Evolutionary conservation across 176 grass and related monocot genomes (phyloP), one percentile per base, ranked within the genome.

Genomic region (Eragrostis curvula): DNA sequence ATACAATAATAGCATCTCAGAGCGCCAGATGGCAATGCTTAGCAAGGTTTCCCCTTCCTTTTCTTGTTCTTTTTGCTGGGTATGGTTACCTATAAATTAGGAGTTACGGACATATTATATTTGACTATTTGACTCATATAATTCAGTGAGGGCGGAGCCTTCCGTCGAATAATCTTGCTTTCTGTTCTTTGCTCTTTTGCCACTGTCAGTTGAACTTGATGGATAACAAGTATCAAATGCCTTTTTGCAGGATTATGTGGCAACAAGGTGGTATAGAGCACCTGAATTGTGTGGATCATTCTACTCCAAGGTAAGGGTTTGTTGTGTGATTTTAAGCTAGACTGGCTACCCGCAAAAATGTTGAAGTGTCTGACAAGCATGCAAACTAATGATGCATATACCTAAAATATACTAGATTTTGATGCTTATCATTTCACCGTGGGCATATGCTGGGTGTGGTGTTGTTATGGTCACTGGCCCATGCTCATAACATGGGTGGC

Each of bases 261-360:
- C 84, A 73, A 86, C 84, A 2, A 79, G 84, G 42, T 86, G 84
- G 84, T 86, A 86, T 86, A 86, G 84, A 63, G 84, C 84, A 17
- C 84, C 84, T 73, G 84, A 86, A 66, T 60, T 86, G 49, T 86
- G 84, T 39, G 84, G 84, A n/a, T 80, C 76, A 45, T 86, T 86
- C 60, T 86, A 86, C 64, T 86, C 84, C 25, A 86, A 86, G 84
- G 84, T 79, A 72, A 66, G 46, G 16, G 12, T 29, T 49, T 71
- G 6, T 61, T 61, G 13, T 28, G 58, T 28, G 23, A 28, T 61
- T 61, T 3, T 28, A 28, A 61, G 32, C 4, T 36, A 4, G 32
- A n/a, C n/a, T n/a, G 32, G 32, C 32, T 36, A 4, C 32, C 32
- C 32, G 32, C 32, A 36, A 2, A 36, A 36, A 73, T 50, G 52